Conservation (phyloP, 2,329 filamentous ascomycete genomes). For the Beauveria asiatica region DNA sequence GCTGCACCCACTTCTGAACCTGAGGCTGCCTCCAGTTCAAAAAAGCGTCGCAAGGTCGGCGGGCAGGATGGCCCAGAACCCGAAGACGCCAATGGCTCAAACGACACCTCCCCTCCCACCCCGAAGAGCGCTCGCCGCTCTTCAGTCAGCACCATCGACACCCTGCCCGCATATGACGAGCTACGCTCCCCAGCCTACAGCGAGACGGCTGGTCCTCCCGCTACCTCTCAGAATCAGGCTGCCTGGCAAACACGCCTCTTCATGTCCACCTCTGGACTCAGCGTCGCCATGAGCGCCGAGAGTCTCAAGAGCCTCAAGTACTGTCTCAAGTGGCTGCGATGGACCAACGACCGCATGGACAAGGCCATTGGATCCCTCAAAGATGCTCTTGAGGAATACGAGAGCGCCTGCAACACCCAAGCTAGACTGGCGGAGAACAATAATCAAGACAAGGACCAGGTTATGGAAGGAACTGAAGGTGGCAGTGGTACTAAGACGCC, state of each 20-base stretch:
- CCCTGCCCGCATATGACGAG: slow-evolving; percentile 77
- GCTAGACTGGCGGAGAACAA: slow-evolving; percentile 15
- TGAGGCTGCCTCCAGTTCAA: slow-evolving; percentile 37
- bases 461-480: slow-evolving; percentile 15
- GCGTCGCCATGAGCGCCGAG: slow-evolving; percentile 84
- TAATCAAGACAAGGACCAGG: slow-evolving; percentile 18
- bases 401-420: slow-evolving; percentile 32
- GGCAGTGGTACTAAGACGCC: slow-evolving; percentile 15
- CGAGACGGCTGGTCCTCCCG: slow-evolving; percentile 36
- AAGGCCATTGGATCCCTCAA: slow-evolving; percentile 67
- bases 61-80: slow-evolving; percentile 28
- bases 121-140: slow-evolving; percentile 43
- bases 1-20: slow-evolving; percentile 37
- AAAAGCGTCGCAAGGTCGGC: slow-evolving; percentile 52
- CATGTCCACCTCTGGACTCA: slow-evolving; percentile 83
- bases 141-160: slow-evolving; percentile 60
- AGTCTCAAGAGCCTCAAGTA: slow-evolving; percentile 78
- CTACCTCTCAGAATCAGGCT: slow-evolving; percentile 21
- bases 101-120: slow-evolving; percentile 21
- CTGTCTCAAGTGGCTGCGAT: slow-evolving; percentile 70
- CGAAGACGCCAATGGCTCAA: slow-evolving; percentile 17
- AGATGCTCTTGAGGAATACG: slow-evolving; percentile 71
- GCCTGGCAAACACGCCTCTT: slow-evolving; percentile 77
- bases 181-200: slow-evolving; percentile 67
- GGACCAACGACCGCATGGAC: slow-evolving; percentile 74